Percentiles rank a stretch among this genome's conserved stretches.
phyloP scores from a whole-genome alignment of 2,329 filamentous ascomycete species.

The Colletotrichum sp. region DNA sequence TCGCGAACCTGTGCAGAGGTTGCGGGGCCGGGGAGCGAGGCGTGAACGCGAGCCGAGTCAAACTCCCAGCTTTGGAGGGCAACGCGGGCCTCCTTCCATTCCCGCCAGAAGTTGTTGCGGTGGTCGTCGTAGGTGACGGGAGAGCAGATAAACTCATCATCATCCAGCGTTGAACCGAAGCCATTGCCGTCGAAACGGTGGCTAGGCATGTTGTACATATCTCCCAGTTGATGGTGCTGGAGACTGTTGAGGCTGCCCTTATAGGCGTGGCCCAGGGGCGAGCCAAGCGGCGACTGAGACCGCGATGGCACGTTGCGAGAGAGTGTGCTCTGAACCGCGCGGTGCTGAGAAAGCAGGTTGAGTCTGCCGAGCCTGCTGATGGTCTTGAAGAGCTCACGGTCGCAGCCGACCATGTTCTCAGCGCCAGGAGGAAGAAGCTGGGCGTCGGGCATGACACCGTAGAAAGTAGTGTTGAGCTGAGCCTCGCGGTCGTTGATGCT shows the following conservation, averaged over 20 bases:
- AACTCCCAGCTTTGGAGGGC: conserved; percentile 85
- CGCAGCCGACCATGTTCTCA: conserved; percentile 88
- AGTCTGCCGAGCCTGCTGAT: conserved; percentile 84
- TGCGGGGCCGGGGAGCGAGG: conserved; percentile 54
- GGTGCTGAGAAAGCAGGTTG: conserved; percentile 80
- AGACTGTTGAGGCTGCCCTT: conserved; percentile 35
- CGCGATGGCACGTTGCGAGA: conserved; percentile 28
- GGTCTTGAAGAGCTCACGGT: conserved; percentile 84
- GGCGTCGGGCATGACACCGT: conserved; percentile 56
- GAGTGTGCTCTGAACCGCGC: conserved; percentile 51
- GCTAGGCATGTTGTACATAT: conserved; percentile 46
- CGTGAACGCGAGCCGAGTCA: conserved; percentile 56
- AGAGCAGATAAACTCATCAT: conserved; percentile 56
- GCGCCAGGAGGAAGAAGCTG: conserved; percentile 63
- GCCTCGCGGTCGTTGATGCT: conserved; percentile 92
- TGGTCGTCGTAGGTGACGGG: conserved; percentile 61
- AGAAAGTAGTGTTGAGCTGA: conserved; percentile 74
- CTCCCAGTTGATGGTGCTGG: conserved; percentile 31
- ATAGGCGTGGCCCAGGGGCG: conserved; percentile 47
- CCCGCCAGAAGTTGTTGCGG: conserved; percentile 76
- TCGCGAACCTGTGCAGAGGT: conserved; percentile 72
- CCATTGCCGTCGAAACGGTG: conserved; percentile 72
- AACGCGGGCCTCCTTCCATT: conserved; percentile 82
- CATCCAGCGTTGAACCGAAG: conserved; percentile 61
- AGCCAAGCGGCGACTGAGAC: conserved; percentile 44